A percentile compares a stretch with the other conserved stretches of the same genome.
Conservation (phyloP, 192 early-diverging fungal genomes). For the Entomortierella beljakovae region DNA sequence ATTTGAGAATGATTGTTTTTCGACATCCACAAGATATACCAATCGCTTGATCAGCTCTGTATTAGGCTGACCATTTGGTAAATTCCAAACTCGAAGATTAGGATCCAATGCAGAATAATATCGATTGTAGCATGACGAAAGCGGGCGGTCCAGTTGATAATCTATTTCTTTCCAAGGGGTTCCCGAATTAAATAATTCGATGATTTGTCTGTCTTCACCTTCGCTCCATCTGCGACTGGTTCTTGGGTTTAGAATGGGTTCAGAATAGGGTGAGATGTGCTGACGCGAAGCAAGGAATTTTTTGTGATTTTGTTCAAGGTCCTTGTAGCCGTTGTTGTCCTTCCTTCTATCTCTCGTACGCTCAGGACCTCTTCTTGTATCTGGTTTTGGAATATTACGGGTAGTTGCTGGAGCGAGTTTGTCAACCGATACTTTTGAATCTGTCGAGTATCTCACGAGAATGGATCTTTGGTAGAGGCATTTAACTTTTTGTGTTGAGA, state of each 20-base stretch:
- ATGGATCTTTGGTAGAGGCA: background rate
- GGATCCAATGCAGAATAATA: conserved; percentile 33
- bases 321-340: no score
- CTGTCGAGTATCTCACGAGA: background rate
- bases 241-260: background rate
- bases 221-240: conserved; percentile 14
- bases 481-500: background rate
- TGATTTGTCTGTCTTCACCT: conserved; percentile 7
- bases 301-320: background rate
- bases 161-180: conserved; percentile 35
- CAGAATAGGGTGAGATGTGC: background rate
- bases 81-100: conserved; percentile 14
- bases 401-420: no score
- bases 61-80: conserved; percentile 26
- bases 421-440: no score
- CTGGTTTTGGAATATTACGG: conserved; percentile 1
- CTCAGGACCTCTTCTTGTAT: background rate
- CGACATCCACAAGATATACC: conserved; percentile 25
- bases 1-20: conserved; percentile 7
- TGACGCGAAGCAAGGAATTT: background rate
- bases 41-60: conserved; percentile 10
- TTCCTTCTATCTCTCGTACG: background rate
- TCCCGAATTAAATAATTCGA: background rate
- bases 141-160: conserved; percentile 1
- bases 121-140: conserved; percentile 27